A percentile compares a stretch with the other conserved stretches of the same genome.
These are phyloP conservation scores for Exophiala calicioides DNA, from an alignment of 2,329 filamentous ascomycete species.

Conservation along the genomic window DNA sequence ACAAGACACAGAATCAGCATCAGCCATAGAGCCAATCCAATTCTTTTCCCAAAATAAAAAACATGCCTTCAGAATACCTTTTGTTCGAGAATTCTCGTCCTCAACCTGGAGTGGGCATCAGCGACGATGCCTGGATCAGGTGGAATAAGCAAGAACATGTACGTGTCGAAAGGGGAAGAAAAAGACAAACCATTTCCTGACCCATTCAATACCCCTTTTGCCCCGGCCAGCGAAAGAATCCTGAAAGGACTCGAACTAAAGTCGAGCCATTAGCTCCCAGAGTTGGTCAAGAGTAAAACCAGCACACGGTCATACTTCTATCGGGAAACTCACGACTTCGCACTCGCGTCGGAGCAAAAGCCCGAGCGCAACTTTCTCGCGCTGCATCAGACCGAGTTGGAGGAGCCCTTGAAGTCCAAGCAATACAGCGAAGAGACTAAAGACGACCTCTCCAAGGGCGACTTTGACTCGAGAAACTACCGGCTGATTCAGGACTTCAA, in stretches of 20 bases:
- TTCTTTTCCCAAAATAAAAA: no score
- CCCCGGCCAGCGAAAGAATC: no score
- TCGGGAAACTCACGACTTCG: conserved; percentile 17
- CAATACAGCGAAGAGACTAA: conserved; percentile 65
- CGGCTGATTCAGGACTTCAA: conserved; percentile 60
- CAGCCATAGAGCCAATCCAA: no score
- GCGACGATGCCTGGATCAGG: no score
- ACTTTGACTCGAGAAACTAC: conserved; percentile 70
- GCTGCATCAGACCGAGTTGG: conserved; percentile 76
- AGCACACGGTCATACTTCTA: conserved; percentile 15
- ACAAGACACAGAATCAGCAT: no score
- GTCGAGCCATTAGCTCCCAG: conserved; percentile 10
- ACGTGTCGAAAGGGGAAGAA: no score
- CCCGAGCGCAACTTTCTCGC: conserved; percentile 71
- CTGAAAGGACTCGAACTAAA: no score
- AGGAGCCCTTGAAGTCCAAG: conserved; percentile 63
- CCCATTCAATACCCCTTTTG: background rate
- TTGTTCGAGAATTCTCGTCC: no score
- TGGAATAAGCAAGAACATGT: no score
- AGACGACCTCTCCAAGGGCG: conserved; percentile 63
- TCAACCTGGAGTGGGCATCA: no score
- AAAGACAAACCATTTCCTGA: no score
- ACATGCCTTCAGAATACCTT: no score
- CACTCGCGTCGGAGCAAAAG: conserved; percentile 9
- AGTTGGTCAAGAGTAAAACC: conserved; percentile 18